Evolutionary conservation across 768 basidiomycete species (phyloP).

Genomic region (Strobilomyces echinocephalus): DNA sequence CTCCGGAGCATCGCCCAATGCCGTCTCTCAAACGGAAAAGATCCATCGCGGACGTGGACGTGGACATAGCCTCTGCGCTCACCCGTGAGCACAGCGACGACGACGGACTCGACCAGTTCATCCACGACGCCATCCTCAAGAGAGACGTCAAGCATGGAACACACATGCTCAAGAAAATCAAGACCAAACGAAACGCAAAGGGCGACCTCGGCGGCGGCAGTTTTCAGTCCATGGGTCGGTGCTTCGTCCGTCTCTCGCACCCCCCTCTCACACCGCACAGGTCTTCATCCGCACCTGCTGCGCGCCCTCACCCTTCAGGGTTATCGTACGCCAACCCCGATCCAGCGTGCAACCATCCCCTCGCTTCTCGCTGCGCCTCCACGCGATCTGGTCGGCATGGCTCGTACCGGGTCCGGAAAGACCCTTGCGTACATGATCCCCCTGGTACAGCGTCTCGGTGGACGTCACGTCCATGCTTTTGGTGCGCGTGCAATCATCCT

Average conservation of each 20-base stretch:
- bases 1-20: slow-evolving; percentile 27
- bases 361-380: slow-evolving; percentile 78
- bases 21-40: slow-evolving; percentile 29
- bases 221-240: slow-evolving; percentile 92
- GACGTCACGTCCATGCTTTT: slow-evolving; percentile 71
- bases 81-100: slow-evolving; percentile 37
- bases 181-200: slow-evolving; percentile 63
- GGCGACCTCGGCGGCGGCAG: slow-evolving; percentile 88
- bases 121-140: slow-evolving; percentile 65
- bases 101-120: slow-evolving; percentile 58
- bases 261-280: slow-evolving; percentile 35
- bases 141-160: slow-evolving; percentile 72
- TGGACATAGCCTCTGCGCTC: slow-evolving; percentile 65
- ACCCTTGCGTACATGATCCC: slow-evolving; percentile 95
- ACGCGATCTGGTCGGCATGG: slow-evolving; percentile 95
- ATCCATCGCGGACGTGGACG: slow-evolving; percentile 25
- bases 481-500: slow-evolving; percentile 86
- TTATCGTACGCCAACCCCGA: slow-evolving; percentile 92
- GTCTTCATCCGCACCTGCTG: slow-evolving; percentile 77
- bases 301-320: slow-evolving; percentile 88
- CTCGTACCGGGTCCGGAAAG: slow-evolving; percentile 96
- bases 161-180: slow-evolving; percentile 69
- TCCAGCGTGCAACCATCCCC: slow-evolving; percentile 88
- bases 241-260: not conserved
- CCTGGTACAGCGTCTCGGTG: slow-evolving; percentile 79